A percentile compares a stretch with the other conserved stretches of the same genome.
phyloP scores from a whole-genome alignment of 306 rosid genomes.

The Medicago arabica region DNA sequence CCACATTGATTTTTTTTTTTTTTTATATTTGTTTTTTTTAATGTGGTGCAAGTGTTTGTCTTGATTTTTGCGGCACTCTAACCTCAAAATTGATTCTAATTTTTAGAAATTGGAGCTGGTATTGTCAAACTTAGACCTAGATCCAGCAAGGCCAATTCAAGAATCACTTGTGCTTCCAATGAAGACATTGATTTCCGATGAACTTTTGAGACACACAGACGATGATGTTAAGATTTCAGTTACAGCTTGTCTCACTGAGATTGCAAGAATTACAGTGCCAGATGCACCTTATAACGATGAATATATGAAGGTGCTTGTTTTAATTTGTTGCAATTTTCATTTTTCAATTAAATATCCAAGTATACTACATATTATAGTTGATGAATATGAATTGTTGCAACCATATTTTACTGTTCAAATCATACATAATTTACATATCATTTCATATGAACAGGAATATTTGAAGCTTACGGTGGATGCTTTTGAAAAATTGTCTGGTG shows the following conservation, averaged over 20 bases:
- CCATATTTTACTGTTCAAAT: constrained; percentile 25
- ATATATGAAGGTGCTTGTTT: constrained; percentile 65
- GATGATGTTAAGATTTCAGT: constrained; percentile 61
- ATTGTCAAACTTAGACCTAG: constrained; percentile 61
- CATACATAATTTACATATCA: constrained; percentile 16
- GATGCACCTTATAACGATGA: constrained; percentile 74
- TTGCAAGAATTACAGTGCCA: constrained; percentile 87
- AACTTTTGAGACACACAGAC: constrained; percentile 60
- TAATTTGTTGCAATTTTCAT: constrained; percentile 15
- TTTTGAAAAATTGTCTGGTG: constrained; percentile 59
- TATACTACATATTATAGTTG: no score
- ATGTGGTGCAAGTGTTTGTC: not conserved
- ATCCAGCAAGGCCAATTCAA: constrained; percentile 51
- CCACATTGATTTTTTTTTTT: no score
- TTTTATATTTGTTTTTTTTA: no score
- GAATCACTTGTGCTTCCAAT: constrained; percentile 62
- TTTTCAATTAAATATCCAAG: constrained; percentile 7
- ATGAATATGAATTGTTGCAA: no score
- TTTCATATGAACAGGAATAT: constrained; percentile 62
- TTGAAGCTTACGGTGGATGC: constrained; percentile 67
- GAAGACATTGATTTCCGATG: constrained; percentile 62
- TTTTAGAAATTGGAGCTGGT: constrained; percentile 62
- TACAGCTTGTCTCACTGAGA: constrained; percentile 63
- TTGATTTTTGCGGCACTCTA: no score
- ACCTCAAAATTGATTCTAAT: constrained; percentile 18